Base-by-base conservation (phyloP, 306 rosid species). In the Acmispon strigosus region DNA sequence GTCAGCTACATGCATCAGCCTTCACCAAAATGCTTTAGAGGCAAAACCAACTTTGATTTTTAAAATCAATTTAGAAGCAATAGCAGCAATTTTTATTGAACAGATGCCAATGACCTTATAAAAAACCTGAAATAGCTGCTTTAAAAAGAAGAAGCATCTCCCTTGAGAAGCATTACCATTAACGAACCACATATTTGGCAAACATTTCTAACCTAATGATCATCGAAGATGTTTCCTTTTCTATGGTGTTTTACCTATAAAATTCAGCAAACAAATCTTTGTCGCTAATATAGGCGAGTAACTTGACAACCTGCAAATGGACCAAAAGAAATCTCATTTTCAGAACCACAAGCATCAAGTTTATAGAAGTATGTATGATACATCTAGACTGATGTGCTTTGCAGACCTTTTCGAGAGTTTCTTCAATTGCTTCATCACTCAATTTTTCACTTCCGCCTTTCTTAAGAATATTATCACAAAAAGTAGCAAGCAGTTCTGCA, bases 381-480 rank as follows among this genome's bases (percentile, higher is more conserved):
- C 63, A 62, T 66, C 47, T 58, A 66, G 43, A 80, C 34, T 37
- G 62, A 39, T 24, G 52, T 24, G 52, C 16, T 36, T 14, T 18
- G 37, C 53, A 70, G 68, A 92, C 98, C 96, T 92, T 92, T 78
- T 88, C 98, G 62, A 90, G 95, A 48, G 96, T 92, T 82, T 90
- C 96, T 77, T 93, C 98, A 20, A 93, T 88, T 17, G 96, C 98
- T 79, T 93, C 98, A 59, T 93, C 96, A 41, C 96, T 93, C 84
- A 93, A 78, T 74, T 90, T 93, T 82, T 90, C 98, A 74, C 96
- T 90, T 44, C 96, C 96, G 50, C 98, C 98, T 80, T 93, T 93
- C 88, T 93, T 93, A 22, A 93, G 93, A 64, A 93, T 88, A 61
- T 93, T 90, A 75, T 93, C 98, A 63, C 96, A 90, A 58, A 93